Conservation (phyloP, 2,329 filamentous ascomycete genomes). For the Westerdykella sp. region DNA sequence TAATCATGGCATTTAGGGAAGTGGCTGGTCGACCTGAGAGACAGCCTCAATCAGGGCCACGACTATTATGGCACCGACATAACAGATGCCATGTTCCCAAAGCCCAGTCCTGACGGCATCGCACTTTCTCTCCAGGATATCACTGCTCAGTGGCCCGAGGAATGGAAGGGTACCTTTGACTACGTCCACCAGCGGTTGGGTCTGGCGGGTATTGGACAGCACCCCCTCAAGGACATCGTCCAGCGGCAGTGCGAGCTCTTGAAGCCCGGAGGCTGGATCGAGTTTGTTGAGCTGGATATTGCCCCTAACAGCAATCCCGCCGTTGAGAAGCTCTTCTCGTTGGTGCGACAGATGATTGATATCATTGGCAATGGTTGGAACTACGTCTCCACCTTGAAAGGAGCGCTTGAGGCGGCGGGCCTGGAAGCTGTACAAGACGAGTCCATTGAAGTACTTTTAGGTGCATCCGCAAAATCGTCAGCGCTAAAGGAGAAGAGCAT, state of each 20-base stretch:
- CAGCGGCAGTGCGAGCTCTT: background rate
- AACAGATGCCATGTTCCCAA: background rate
- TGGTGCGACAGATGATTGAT: no score
- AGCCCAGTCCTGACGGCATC: background rate
- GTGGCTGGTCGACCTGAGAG: constrained; percentile 2
- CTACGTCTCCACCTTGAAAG: no score
- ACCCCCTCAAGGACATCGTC: background rate
- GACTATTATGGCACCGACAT: constrained; percentile 4
- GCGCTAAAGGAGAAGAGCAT: no score
- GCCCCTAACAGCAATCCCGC: no score
- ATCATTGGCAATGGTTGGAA: no score
- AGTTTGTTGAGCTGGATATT: constrained; percentile 1
- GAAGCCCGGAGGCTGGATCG: constrained; percentile 5
- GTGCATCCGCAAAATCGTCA: no score
- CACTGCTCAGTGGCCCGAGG: constrained; percentile 4
- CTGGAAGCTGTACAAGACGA: no score
- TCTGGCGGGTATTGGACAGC: background rate
- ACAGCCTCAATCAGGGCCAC: background rate
- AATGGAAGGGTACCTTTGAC: constrained; percentile 5
- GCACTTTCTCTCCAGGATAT: constrained; percentile 2
- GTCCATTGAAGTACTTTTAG: no score
- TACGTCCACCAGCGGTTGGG: constrained; percentile 6
- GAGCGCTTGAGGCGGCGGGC: no score
- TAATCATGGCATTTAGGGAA: background rate
- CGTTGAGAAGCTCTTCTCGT: no score